Evolutionary conservation across 2,329 filamentous ascomycete genomes (phyloP).

Genomic region (Trichophyton benhamiae): DNA sequence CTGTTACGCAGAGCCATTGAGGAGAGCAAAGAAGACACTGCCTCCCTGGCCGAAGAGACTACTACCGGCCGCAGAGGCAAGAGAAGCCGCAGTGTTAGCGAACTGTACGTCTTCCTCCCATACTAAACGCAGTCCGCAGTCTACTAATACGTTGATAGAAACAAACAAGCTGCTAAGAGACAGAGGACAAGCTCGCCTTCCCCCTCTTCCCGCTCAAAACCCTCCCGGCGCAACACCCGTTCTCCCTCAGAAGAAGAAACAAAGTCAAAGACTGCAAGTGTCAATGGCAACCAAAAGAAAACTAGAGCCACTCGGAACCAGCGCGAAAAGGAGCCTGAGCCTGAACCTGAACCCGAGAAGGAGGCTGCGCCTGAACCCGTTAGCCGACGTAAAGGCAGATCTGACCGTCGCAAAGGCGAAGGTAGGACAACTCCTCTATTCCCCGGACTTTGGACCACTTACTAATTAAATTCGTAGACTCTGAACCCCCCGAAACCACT

Average conservation of each 20-base stretch:
- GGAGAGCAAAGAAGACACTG: constrained; percentile 76
- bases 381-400: constrained; percentile 67
- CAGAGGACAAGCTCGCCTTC: constrained; percentile 73
- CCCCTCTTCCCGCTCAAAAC: constrained; percentile 44
- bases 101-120: constrained; percentile 58
- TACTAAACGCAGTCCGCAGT: too few species aligned
- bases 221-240: constrained; percentile 34
- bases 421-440: constrained; percentile 40
- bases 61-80: constrained; percentile 56
- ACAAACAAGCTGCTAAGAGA: constrained; percentile 60
- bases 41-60: constrained; percentile 41
- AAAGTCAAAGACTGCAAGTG: constrained; percentile 25
- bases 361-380: constrained; percentile 58
- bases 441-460: not conserved
- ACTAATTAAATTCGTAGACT: constrained; percentile 36
- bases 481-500: constrained; percentile 56
- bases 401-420: constrained; percentile 68
- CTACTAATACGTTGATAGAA: constrained; percentile 37
- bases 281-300: constrained; percentile 42
- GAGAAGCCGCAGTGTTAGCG: constrained; percentile 76
- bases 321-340: constrained; percentile 37
- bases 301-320: constrained; percentile 45
- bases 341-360: constrained; percentile 58
- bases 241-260: constrained; percentile 55
- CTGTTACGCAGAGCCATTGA: constrained; percentile 80